Base-by-base conservation (phyloP, 73 alveolate species). In the Urostyla sp. region DNA sequence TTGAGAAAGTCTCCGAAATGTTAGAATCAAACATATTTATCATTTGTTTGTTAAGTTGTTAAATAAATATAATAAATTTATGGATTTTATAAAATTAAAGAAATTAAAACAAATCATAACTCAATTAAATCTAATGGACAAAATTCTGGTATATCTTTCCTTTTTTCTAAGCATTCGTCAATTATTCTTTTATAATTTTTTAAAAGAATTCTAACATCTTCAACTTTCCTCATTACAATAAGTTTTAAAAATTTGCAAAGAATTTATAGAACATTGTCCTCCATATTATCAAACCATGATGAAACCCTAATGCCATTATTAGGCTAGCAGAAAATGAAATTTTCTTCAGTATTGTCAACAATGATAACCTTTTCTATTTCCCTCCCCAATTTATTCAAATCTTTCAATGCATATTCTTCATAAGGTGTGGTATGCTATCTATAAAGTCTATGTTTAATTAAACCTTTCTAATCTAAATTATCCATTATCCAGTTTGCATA, bases 261-360 rank as follows among this genome's bases (percentile, higher is more conserved):
- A 18, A 30, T 6, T 21, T 69, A 67, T 13, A 69, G 53, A 2
- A 49, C 84, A 28, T 18, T 69, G 49, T 69, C 84, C 21, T 45
- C 69, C 84, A 49, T 69, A 3, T 69, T 69, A 48, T 69, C 84
- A 13, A 69, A 23, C 84, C 84, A 69, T 13, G 72, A 46, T 37
- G 24, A 83, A 28, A 89, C 86, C 51, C 72, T 54, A 56, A 89
- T 69, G 20, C 95, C 95, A 89, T 89, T 89, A 57, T 83, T 86
- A 72, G 74, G 75, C 53, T 57, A 38, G 44, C 80, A 86, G 24
- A 79, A 75, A 28, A 73, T 58, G 36, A 74, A 89, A 76, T 89
- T 89, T 56, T 89, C 90, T 38, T 84, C 90, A 78, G 83, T 53
- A 63, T 89, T 89, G 72, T 89, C 95, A 10, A 89, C 92, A 55